Evolutionary conservation across 2,329 filamentous ascomycete genomes (phyloP), one percentile per base, ranked within the genome.

Genomic region (Fusarium caatingaense): DNA sequence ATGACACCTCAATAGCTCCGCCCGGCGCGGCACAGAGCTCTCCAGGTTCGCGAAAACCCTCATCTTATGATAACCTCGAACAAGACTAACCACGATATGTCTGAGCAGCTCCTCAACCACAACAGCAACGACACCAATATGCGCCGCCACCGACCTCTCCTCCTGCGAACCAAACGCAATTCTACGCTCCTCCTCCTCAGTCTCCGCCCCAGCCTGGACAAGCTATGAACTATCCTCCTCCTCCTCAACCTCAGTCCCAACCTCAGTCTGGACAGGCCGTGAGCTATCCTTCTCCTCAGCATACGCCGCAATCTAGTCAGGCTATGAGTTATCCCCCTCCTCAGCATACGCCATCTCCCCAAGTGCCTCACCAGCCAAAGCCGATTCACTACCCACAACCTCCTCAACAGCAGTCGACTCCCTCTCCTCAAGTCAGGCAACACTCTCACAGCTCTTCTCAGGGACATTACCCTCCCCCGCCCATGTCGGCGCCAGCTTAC

Each of bases 61-160:
- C 42, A 16, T 30, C 55, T 55, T 28, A 64, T 48, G 10, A n/a
- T 23, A 27, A 18, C 3, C 18, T 16, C 7, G 16, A 25, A 12
- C 9, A 60, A 55, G 62, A 44, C 70, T 74, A 40, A 76, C 64
- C 45, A 48, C 25, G 23, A 12, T 25, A 58, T 60, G 32, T 25
- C 42, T 55, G 47, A 53, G 28, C 71, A 72, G 72, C 69, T 60
- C 75, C 69, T 46, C 69, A 61, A 56, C 72, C 58, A 8, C 64
- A 62, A 15, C 72, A 73, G 48, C 69, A 74, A 16, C 74, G 82
- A 63, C 81, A 81, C 51, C 81, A 79, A 65, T 85, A 84, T 71
- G 83, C 83, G 47, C 79, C 80, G 49, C 84, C 84, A 20, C 83
- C 84, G 30, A 82, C 80, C 8, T 86, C 84, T 23, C 81, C 84